A percentile compares a stretch with the other conserved stretches of the same genome.
These are phyloP conservation scores for Myriosclerotinia scirpicola DNA, from an alignment of 2,329 filamentous ascomycete genomes.

Conservation along the genomic window DNA sequence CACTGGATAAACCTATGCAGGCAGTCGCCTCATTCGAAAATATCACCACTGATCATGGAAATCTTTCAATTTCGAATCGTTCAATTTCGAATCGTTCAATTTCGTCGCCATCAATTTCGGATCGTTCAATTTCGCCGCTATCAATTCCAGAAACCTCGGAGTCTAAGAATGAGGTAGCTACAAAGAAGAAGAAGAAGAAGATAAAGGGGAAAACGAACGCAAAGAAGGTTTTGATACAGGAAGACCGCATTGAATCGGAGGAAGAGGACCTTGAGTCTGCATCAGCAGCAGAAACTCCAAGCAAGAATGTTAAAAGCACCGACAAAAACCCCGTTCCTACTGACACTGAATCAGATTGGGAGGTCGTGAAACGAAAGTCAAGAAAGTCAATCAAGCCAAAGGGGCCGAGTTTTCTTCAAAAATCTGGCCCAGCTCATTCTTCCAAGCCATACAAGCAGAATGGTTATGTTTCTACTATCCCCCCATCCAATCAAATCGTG, in stretches of 20 bases:
- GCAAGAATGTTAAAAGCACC: background rate
- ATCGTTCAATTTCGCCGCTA: conserved; percentile 1
- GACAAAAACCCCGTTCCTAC: background rate
- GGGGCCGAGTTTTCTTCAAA: background rate
- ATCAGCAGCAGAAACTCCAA: background rate
- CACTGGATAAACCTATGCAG: background rate
- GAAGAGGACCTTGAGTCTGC: background rate
- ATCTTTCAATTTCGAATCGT: background rate
- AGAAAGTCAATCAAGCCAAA: background rate
- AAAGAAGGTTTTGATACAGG: background rate
- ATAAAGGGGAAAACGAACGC: background rate
- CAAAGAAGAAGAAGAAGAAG: conserved; percentile 16
- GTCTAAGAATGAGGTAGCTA: background rate
- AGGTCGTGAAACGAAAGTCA: conserved; percentile 12
- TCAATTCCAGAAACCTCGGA: background rate
- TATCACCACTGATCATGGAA: background rate
- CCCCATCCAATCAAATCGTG: too few relatives aligned
- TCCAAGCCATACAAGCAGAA: background rate
- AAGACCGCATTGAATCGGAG: background rate
- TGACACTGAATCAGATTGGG: conserved; percentile 10
- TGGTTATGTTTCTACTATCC: background rate
- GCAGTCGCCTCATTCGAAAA: background rate
- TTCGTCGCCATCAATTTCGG: background rate
- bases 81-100: background rate
- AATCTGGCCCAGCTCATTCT: background rate